Percentiles rank a stretch among this genome's conserved stretches.
phyloP scores from a whole-genome alignment of 2,329 filamentous ascomycete genomes.

The Cladosporium colombiae region DNA sequence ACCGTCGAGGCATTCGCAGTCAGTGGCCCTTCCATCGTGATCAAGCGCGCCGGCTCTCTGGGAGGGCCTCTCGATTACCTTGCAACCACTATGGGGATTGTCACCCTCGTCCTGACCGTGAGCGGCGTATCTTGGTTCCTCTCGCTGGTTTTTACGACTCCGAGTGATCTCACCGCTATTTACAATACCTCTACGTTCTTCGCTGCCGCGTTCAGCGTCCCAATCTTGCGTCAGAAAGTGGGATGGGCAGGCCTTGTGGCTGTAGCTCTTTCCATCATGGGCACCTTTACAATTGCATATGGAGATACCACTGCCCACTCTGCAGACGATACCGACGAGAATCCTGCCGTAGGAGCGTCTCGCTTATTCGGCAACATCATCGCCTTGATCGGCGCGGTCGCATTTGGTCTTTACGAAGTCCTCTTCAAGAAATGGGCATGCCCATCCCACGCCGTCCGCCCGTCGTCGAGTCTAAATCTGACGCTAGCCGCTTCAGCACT shows the following conservation, averaged over 20 bases:
- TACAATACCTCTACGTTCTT: constrained; percentile 41
- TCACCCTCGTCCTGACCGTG: constrained; percentile 34
- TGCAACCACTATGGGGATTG: constrained; percentile 32
- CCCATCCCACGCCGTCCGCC: constrained; percentile 29
- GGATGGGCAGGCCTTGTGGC: constrained; percentile 32
- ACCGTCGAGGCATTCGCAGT: constrained; percentile 35
- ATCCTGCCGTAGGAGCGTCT: constrained; percentile 29
- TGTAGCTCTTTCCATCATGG: constrained; percentile 35
- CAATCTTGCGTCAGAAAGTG: constrained; percentile 34
- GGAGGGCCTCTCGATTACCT: constrained; percentile 36
- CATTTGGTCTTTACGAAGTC: constrained; percentile 39
- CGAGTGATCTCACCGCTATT: constrained; percentile 38
- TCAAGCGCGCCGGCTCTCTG: constrained; percentile 28
- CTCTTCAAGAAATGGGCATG: constrained; percentile 40
- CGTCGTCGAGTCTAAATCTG: constrained; percentile 32
- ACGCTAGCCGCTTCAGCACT: constrained; percentile 35
- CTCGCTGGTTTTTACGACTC: constrained; percentile 35
- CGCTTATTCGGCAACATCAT: constrained; percentile 36
- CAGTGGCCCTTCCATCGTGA: constrained; percentile 28
- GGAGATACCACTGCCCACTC: constrained; percentile 35
- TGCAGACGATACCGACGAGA: constrained; percentile 16
- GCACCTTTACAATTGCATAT: constrained; percentile 38
- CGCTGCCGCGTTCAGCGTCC: constrained; percentile 36
- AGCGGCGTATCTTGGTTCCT: constrained; percentile 37
- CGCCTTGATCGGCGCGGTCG: constrained; percentile 34